A percentile compares a stretch with the other conserved stretches of the same genome.
Conservation (phyloP, 768 basidiomycete genomes). For the Pleurotus cornucopiae region DNA sequence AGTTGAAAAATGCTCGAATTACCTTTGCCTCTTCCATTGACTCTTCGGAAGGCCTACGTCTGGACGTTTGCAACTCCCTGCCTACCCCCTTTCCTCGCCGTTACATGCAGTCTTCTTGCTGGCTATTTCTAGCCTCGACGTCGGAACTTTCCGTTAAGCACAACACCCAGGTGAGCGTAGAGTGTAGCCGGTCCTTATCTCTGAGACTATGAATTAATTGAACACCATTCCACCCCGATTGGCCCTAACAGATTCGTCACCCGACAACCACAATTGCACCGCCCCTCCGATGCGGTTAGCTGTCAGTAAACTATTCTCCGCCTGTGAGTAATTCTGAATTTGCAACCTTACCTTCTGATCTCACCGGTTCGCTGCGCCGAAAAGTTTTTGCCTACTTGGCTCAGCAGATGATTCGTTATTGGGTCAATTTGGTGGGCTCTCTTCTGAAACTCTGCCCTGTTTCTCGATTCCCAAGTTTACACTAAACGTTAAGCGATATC, state of each 20-base stretch:
- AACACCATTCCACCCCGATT: too few species aligned
- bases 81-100: background rate
- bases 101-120: background rate
- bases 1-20: too few species aligned
- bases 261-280: background rate
- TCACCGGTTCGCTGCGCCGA: background rate
- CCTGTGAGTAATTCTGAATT: background rate
- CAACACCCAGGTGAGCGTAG: background rate
- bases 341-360: background rate
- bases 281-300: background rate
- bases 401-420: background rate
- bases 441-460: background rate
- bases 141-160: conserved; percentile 4
- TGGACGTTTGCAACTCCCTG: background rate
- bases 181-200: conserved; percentile 1
- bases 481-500: background rate
- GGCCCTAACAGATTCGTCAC: too few species aligned
- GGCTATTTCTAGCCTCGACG: background rate
- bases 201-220: background rate
- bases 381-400: too few species aligned
- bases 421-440: background rate
- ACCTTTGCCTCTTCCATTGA: background rate
- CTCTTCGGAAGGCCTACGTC: background rate
- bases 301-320: background rate
- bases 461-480: background rate